These are phyloP conservation scores for Cyclotella sp. DNA, from an alignment of 108 stramenopile species.

Conservation along the genomic window DNA sequence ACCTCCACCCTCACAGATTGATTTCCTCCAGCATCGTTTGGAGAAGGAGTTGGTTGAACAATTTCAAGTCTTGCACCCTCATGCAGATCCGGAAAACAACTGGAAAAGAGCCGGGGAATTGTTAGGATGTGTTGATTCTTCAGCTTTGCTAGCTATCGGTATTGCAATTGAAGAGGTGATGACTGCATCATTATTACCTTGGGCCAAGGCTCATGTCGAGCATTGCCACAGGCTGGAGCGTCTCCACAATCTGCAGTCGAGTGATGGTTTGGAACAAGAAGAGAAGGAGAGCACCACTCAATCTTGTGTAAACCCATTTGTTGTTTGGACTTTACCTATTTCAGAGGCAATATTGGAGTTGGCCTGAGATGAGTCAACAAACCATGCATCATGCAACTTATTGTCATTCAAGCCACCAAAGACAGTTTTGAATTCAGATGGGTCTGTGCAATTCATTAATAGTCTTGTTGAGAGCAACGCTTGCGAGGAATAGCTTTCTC, in stretches of 20 bases:
- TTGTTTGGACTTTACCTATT: conserved; percentile 68
- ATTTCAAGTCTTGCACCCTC: background rate
- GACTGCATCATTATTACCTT: conserved; percentile 62
- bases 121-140: conserved; percentile 47
- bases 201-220: conserved; percentile 62
- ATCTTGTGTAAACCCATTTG: conserved; percentile 5
- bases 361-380: background rate
- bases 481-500: no score
- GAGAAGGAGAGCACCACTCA: background rate
- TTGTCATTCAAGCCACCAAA: no score
- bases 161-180: conserved; percentile 70
- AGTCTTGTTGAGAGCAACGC: no score
- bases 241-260: background rate
- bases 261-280: background rate
- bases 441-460: no score
- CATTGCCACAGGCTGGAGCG: conserved; percentile 57
- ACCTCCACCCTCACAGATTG: conserved; percentile 37
- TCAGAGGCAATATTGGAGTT: conserved; percentile 52
- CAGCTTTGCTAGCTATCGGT: conserved; percentile 66
- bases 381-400: no score
- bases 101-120: background rate
- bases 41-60: background rate
- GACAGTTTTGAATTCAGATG: no score
- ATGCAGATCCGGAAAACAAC: background rate
- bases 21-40: conserved; percentile 4